Evolutionary conservation across 2,329 filamentous ascomycete genomes (phyloP).

Genomic region (Penicillium vulpinum): DNA sequence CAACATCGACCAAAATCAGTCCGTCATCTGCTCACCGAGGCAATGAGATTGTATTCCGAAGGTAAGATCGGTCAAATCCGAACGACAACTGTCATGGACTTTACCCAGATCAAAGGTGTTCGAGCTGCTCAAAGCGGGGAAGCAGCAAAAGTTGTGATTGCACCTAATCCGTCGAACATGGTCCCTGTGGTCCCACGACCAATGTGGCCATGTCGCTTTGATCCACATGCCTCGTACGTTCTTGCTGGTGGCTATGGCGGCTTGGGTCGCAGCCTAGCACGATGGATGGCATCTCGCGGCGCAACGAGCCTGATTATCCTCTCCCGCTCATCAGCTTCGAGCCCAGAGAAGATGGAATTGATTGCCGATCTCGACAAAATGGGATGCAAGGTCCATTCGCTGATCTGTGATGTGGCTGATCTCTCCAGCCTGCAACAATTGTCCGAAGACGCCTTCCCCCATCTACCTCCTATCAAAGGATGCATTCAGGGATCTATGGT

Average conservation of each 20-base stretch:
- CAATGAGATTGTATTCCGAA: slow-evolving; percentile 5
- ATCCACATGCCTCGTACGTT: slow-evolving; percentile 17
- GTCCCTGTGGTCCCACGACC: slow-evolving; percentile 7
- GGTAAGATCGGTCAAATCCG: slow-evolving; percentile 5
- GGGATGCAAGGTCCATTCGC: slow-evolving; percentile 17
- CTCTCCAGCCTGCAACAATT: slow-evolving; percentile 3
- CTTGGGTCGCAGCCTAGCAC: slow-evolving; percentile 22
- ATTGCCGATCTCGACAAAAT: slow-evolving; percentile 6
- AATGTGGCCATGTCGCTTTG: slow-evolving; percentile 13
- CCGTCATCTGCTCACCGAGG: slow-evolving; percentile 1
- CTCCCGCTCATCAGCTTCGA: slow-evolving; percentile 15
- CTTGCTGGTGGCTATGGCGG: slow-evolving; percentile 28
- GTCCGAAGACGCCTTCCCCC: not conserved
- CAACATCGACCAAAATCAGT: slow-evolving; percentile 6
- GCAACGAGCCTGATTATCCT: slow-evolving; percentile 23
- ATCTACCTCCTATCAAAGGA: slow-evolving; percentile 25
- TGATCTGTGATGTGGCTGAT: slow-evolving; percentile 21
- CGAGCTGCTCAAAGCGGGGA: not conserved
- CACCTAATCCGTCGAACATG: not conserved
- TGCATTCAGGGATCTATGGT: slow-evolving; percentile 29
- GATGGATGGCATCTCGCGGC: slow-evolving; percentile 24
- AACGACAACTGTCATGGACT: slow-evolving; percentile 5
- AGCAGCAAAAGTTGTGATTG: slow-evolving; percentile 14
- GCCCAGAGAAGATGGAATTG: slow-evolving; percentile 12
- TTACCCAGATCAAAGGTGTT: slow-evolving; percentile 11